These are phyloP conservation scores for Acorus gramineus DNA, from an alignment of 106 monocot genomes.

Conservation along the genomic window DNA sequence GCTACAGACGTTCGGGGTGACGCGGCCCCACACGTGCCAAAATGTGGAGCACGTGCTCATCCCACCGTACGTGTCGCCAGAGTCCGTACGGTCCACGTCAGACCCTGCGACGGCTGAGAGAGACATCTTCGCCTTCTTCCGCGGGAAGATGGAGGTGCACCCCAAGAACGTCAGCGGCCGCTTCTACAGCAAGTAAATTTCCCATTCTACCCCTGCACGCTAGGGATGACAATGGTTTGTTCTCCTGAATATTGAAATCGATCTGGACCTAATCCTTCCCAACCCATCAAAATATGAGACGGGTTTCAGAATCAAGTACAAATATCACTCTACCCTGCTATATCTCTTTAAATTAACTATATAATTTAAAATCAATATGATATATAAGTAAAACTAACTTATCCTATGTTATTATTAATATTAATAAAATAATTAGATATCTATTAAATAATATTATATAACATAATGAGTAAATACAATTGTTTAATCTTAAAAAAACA, in stretches of 20 bases:
- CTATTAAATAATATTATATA: too few relatives aligned
- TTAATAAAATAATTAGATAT: too few relatives aligned
- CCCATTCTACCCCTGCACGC: neutral
- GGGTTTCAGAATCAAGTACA: too few relatives aligned
- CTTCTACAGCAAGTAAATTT: neutral
- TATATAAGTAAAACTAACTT: too few relatives aligned
- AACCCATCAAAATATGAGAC: too few relatives aligned
- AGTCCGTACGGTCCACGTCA: slow-evolving; percentile 10
- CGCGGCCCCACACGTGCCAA: slow-evolving; percentile 55
- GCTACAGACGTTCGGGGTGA: slow-evolving; percentile 79
- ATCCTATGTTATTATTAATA: too few relatives aligned
- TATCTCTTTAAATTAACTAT: too few relatives aligned
- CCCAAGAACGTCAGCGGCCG: slow-evolving; percentile 15
- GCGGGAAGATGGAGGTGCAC: slow-evolving; percentile 95
- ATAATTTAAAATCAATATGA: too few relatives aligned
- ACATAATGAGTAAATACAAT: too few relatives aligned
- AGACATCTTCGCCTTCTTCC: slow-evolving; percentile 75
- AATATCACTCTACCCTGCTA: too few relatives aligned
- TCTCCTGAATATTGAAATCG: neutral
- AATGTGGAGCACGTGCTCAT: slow-evolving; percentile 69
- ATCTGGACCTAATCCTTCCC: too few relatives aligned
- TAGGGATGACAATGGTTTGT: neutral
- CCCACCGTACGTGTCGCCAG: slow-evolving; percentile 66
- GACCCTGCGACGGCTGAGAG: slow-evolving; percentile 27
- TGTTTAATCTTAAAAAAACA: too few relatives aligned